These are phyloP conservation scores for Lasiodiplodia hormozganensis DNA, from an alignment of 2,329 filamentous ascomycete species.

Conservation along the genomic window DNA sequence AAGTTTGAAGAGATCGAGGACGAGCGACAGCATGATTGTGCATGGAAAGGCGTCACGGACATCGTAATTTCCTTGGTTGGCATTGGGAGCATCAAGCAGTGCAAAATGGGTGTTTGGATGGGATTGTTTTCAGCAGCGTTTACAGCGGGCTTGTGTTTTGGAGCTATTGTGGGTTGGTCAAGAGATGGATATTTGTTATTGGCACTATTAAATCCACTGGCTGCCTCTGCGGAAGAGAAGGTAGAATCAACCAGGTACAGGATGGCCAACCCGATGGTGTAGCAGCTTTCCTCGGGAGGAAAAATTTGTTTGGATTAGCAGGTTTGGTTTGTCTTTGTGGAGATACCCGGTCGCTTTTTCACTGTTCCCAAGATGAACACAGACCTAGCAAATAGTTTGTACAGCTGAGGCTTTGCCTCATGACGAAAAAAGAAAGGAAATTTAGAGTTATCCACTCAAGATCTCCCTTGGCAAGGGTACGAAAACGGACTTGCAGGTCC, in stretches of 20 bases:
- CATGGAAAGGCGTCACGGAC: constrained; percentile 9
- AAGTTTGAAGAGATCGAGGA: constrained; percentile 32
- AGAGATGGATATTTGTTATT: neutral
- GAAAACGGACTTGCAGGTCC: too few relatives aligned
- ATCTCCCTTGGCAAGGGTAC: neutral
- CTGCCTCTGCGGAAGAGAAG: neutral
- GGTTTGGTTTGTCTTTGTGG: constrained; percentile 4
- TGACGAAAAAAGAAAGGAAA: neutral
- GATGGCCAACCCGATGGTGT: neutral
- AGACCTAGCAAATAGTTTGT: neutral
- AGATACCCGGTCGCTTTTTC: constrained; percentile 19
- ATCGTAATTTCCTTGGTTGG: neutral
- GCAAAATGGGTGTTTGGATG: neutral
- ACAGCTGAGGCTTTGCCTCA: neutral
- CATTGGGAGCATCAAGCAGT: neutral
- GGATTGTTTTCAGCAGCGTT: neutral
- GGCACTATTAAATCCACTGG: neutral
- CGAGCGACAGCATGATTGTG: constrained; percentile 32
- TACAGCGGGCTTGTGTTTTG: neutral
- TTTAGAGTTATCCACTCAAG: neutral
- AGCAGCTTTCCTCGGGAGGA: neutral
- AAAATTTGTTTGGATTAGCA: neutral
- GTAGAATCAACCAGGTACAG: constrained; percentile 5
- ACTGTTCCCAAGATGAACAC: too few relatives aligned
- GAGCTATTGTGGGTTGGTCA: too few relatives aligned